Base-by-base conservation (phyloP, 108 stramenopile genomes). In the Craspedostauros australis region DNA sequence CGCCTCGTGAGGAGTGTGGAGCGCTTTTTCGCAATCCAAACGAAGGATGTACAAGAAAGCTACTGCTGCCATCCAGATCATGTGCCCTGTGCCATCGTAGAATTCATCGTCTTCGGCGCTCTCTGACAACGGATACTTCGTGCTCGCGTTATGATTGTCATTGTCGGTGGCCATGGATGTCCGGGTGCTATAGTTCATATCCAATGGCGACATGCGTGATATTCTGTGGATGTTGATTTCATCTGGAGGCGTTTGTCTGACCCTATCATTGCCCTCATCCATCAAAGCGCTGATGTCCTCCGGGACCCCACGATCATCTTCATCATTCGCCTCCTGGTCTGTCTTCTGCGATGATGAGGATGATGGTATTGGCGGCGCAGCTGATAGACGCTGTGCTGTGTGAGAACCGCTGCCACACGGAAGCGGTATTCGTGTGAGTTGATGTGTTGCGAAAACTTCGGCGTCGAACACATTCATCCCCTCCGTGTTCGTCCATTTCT, bases 11-110 rank as follows among this genome's bases (percentile, higher is more conserved):
- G n/a, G n/a, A n/a, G n/a, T n/a, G n/a, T n/a, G n/a, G n/a, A n/a
- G n/a, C n/a, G n/a, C n/a, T n/a, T n/a, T n/a, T n/a, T n/a, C n/a
- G n/a, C n/a, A n/a, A n/a, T n/a, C n/a, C n/a, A n/a, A n/a, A n/a
- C n/a, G n/a, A n/a, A n/a, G n/a, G n/a, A n/a, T n/a, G n/a, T n/a
- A 26, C 22, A 24, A 24, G 5, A 64, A 49, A 15, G 54, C 46
- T 24, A 50, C 47, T 6, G 54, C 39, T 4, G 54, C 63, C 34
- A 64, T 25, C 63, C 63, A 55, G 20, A 64, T 41, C 1, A 64
- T 28, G 42, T 37, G 47, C 21, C 63, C 63, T 14, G 63, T 64
- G 24, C 63, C 63, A 27, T 64, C 63, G 38, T 56, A 64, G 21
- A 56, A 64, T 21, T 64, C 63, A 21, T 61, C 60, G 5, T 6